These are phyloP conservation scores for Flaveria sonorensis DNA, from an alignment of 129 eudicot genomes.

Conservation along the genomic window DNA sequence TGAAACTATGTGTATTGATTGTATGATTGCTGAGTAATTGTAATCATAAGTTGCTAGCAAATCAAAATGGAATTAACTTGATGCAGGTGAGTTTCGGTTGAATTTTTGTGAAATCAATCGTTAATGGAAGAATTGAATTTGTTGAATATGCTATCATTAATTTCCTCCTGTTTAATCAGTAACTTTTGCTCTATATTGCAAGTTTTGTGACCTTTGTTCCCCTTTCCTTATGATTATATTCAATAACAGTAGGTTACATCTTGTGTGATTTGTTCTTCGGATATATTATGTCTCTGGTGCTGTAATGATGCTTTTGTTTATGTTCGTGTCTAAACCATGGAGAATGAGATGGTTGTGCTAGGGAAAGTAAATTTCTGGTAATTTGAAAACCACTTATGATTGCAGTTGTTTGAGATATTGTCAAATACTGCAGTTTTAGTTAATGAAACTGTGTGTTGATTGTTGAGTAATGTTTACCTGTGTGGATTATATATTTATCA, in stretches of 20 bases:
- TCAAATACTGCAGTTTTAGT: slow-evolving; percentile 20
- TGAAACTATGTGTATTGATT: slow-evolving; percentile 31
- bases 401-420: slow-evolving; percentile 17
- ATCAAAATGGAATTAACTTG: slow-evolving; percentile 36
- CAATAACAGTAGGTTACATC: slow-evolving; percentile 16
- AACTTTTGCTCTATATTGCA: slow-evolving; percentile 4
- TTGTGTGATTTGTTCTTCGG: neutral
- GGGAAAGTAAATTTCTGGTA: slow-evolving; percentile 18
- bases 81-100: slow-evolving; percentile 68
- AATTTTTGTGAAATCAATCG: neutral
- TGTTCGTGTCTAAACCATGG: neutral
- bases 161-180: neutral
- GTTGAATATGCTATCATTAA: slow-evolving; percentile 4
- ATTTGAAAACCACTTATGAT: neutral
- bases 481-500: slow-evolving; percentile 49
- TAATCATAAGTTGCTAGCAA: slow-evolving; percentile 13
- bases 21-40: slow-evolving; percentile 19
- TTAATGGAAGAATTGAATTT: neutral
- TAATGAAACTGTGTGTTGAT: slow-evolving; percentile 32
- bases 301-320: neutral
- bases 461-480: slow-evolving; percentile 38
- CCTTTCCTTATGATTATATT: neutral
- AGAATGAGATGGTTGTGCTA: slow-evolving; percentile 14
- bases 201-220: slow-evolving; percentile 4
- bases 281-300: neutral